Conservation (phyloP, 2,329 filamentous ascomycete genomes). For the Calonectria crousiana region DNA sequence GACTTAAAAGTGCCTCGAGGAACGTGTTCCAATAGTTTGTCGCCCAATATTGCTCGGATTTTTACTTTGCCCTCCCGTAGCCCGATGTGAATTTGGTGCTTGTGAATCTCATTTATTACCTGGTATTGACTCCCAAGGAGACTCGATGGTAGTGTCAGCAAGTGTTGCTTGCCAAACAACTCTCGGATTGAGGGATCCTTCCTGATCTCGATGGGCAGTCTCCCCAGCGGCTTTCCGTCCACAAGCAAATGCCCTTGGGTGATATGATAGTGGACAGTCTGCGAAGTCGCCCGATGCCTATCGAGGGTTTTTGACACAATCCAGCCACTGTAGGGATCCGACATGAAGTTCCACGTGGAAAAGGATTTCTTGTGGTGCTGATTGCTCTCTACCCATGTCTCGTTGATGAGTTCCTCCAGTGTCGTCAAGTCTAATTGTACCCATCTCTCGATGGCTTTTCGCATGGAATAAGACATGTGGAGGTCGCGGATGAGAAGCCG, state of each 20-base stretch:
- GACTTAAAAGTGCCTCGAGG: conserved; percentile 47
- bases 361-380: conserved; percentile 33
- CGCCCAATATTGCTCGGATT: conserved; percentile 53
- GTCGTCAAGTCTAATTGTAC: background rate
- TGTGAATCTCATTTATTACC: conserved; percentile 37
- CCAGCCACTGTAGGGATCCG: conserved; percentile 25
- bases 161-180: background rate
- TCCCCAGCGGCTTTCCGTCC: conserved; percentile 47
- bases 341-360: conserved; percentile 38
- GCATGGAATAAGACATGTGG: conserved; percentile 31
- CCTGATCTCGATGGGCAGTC: background rate
- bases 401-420: conserved; percentile 22
- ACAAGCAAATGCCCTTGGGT: conserved; percentile 48
- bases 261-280: conserved; percentile 49
- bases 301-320: conserved; percentile 18
- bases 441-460: background rate
- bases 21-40: conserved; percentile 48
- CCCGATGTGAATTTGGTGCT: conserved; percentile 65
- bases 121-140: conserved; percentile 63
- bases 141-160: conserved; percentile 50
- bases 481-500: conserved; percentile 38
- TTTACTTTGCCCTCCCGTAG: conserved; percentile 54
- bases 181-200: background rate
- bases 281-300: conserved; percentile 14
- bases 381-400: conserved; percentile 23